These are phyloP conservation scores for Cryphonectria japonica DNA, from an alignment of 2,329 filamentous ascomycete genomes.

Conservation along the genomic window DNA sequence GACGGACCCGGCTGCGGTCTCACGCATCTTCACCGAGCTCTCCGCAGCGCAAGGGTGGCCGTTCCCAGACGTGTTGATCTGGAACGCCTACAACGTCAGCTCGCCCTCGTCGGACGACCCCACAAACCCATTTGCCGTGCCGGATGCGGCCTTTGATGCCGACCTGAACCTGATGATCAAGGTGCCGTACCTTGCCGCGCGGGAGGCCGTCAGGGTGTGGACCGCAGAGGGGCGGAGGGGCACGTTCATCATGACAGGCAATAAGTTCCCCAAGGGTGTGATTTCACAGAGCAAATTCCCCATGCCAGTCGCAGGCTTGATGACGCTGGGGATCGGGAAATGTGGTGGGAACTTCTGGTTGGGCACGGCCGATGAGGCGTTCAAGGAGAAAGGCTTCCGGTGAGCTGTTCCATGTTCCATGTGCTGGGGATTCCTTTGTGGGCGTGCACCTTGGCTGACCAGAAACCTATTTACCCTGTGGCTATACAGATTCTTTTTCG, in stretches of 20 bases:
- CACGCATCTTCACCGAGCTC: not conserved
- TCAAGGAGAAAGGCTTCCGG: slow-evolving; percentile 20
- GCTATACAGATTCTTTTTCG: slow-evolving; percentile 21
- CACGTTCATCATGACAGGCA: slow-evolving; percentile 19
- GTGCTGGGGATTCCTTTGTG: not conserved
- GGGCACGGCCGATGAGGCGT: slow-evolving; percentile 15
- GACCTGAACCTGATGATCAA: slow-evolving; percentile 11
- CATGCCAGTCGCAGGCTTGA: slow-evolving; percentile 1
- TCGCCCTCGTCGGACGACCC: slow-evolving; percentile 7
- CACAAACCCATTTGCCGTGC: slow-evolving; percentile 17
- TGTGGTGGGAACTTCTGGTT: slow-evolving; percentile 10
- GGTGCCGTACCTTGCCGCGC: slow-evolving; percentile 8
- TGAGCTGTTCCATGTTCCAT: not conserved
- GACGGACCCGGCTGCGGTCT: slow-evolving; percentile 1
- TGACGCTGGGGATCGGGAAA: slow-evolving; percentile 14
- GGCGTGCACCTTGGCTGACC: not conserved
- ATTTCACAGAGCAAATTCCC: not conserved
- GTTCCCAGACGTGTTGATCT: slow-evolving; percentile 16
- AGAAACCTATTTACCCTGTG: not conserved
- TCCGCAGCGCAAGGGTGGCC: not conserved
- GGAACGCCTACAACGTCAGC: slow-evolving; percentile 8
- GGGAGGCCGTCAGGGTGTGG: slow-evolving; percentile 17
- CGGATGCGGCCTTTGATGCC: slow-evolving; percentile 6
- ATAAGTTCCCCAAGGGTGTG: not conserved
- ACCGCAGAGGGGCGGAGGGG: slow-evolving; percentile 1